Evolutionary conservation across 495 filamentous ascomycete genomes (phyloP).

Genomic region (Articulospora tetracladia): DNA sequence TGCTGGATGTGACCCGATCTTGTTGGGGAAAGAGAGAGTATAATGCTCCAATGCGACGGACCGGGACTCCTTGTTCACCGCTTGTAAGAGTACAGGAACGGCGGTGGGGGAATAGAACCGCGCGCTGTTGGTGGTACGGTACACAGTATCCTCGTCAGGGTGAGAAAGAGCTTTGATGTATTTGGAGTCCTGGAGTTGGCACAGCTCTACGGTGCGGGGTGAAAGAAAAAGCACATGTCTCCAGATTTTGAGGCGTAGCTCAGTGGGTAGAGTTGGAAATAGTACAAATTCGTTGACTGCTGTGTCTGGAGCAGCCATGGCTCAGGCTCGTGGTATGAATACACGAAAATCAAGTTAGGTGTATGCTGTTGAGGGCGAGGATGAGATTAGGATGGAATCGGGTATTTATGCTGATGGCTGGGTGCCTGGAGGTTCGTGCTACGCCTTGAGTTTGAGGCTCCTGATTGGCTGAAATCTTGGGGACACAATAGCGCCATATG

Average conservation of each 20-base stretch:
- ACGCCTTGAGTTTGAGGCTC: neutral
- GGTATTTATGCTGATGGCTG: neutral
- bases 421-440: neutral
- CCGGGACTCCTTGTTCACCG: conserved; percentile 5
- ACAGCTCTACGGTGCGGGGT: conserved; percentile 11
- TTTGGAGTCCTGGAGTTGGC: neutral
- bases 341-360: no score
- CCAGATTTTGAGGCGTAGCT: neutral
- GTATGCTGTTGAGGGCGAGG: no score
- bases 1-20: neutral
- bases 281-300: neutral
- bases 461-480: neutral
- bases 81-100: neutral
- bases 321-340: no score
- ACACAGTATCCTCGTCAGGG: neutral
- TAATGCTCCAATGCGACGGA: conserved; percentile 8
- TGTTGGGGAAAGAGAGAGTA: conserved; percentile 6
- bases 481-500: no score
- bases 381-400: neutral
- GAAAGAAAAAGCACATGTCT: neutral
- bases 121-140: neutral
- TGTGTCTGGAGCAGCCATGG: neutral
- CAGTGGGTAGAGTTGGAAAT: neutral
- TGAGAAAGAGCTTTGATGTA: neutral
- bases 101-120: conserved; percentile 6